A percentile compares a stretch with the other conserved stretches of the same genome.
Evolutionary conservation across 1,139 yeast genomes (phyloP).

Genomic region (Candida frijolesensis): DNA sequence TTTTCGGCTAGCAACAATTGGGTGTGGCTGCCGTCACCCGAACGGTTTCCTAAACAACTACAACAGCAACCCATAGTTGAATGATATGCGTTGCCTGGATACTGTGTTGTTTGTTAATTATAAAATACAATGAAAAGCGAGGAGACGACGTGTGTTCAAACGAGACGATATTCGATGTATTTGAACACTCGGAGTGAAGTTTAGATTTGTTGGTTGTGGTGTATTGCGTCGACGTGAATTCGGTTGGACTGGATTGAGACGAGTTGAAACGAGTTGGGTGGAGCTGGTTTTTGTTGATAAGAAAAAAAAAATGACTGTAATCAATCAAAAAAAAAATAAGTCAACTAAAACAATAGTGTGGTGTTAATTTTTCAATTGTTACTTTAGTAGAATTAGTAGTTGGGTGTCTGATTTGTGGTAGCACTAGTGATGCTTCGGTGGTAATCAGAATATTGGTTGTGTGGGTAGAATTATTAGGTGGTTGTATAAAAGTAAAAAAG

Average conservation of each 20-base stretch:
- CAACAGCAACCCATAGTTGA: constrained; percentile 64
- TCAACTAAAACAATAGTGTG: neutral
- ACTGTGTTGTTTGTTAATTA: no score
- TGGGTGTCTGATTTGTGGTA: no score
- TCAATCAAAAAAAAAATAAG: neutral
- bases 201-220: neutral
- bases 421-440: no score
- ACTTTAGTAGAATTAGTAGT: no score
- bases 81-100: neutral
- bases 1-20: constrained; percentile 89
- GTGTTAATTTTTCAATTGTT: neutral
- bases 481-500: neutral
- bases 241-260: neutral
- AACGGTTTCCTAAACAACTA: constrained; percentile 52
- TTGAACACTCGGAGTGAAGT: no score
- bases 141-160: no score
- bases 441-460: neutral
- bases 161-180: no score
- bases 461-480: neutral
- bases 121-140: no score
- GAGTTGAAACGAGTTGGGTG: neutral
- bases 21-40: constrained; percentile 56
- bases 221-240: neutral
- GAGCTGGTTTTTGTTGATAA: neutral
- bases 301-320: neutral